Base-by-base conservation (phyloP, 2,329 filamentous ascomycete genomes). In the Aureobasidium sp. region DNA sequence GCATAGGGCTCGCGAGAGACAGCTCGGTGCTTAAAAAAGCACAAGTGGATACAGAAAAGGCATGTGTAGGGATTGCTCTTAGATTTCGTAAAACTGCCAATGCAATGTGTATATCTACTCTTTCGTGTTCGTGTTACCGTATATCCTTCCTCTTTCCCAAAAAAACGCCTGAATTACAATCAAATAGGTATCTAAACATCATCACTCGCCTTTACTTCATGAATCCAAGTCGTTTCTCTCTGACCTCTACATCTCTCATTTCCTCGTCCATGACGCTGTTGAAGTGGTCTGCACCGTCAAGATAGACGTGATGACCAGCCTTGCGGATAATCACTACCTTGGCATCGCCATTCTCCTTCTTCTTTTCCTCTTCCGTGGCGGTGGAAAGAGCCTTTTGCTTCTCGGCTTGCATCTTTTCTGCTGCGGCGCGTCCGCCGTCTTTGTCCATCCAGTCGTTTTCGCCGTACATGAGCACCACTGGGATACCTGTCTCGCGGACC, bases 361-460 rank as follows among this genome's bases (percentile, higher is more conserved):
- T 76, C 73, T 81, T 84, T 74, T 95, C 89, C 62, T 91, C 87
- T 1, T 81, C 78, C 0, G 82, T 87, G 25, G 83, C 88, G 25
- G 81, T 74, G 14, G 81, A 75, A 3, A 96, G 76, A 0, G 82
- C 79, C 55, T 83, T 82, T 29, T 77, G 75, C 66, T 83, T 84
- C 65, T 87, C 85, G 63, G 87, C 81, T 64, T 90, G 87, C 14
- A 97, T 82, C 73, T 88, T 91, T 75, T 92, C 84, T 70, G 89
- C 84, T 0, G 92, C 87, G 0, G 89, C 91, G 51, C 87, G 84
- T 0, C 94, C 94, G 31, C 92, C 94, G 0, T 86, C 85, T 9
- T 94, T 87, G 67, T 99, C 94, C 94, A 99, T 99, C 94, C 94
- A 99, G 78, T 99, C 94, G 70, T 94, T 87, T 69, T 97, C 92